A percentile compares a stretch with the other conserved stretches of the same genome.
phyloP scores from a whole-genome alignment of 352 stramenopile species.

The Sclerospora graminicola region DNA sequence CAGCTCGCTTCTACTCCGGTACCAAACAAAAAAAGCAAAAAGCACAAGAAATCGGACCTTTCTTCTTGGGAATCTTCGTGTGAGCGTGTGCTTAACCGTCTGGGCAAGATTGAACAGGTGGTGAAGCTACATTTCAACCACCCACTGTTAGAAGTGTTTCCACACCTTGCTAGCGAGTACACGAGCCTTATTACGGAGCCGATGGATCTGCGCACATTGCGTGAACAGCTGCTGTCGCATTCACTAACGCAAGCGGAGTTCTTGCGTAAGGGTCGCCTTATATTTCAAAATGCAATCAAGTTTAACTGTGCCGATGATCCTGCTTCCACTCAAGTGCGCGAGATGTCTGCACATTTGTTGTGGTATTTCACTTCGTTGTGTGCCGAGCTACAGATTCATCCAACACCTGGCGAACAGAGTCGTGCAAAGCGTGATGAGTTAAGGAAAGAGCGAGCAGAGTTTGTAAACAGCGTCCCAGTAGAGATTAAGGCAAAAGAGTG shows the following conservation, averaged over 20 bases:
- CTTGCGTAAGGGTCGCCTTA: constrained; percentile 54
- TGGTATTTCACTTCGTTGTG: constrained; percentile 85
- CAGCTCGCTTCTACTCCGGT: constrained; percentile 16
- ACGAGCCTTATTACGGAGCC: constrained; percentile 51
- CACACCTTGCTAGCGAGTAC: constrained; percentile 60
- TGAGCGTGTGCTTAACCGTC: constrained; percentile 58
- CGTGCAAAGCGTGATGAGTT: constrained; percentile 31
- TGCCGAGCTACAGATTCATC: constrained; percentile 40
- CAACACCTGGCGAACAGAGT: constrained; percentile 15
- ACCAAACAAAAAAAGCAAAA: constrained; percentile 51
- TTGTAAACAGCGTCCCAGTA: constrained; percentile 43
- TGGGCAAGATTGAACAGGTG: constrained; percentile 75
- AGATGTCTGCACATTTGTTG: constrained; percentile 66
- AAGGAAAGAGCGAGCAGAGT: constrained; percentile 36
- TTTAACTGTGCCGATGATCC: constrained; percentile 73
- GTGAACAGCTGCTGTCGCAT: constrained; percentile 52
- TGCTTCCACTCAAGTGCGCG: constrained; percentile 63
- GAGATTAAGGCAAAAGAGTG: constrained; percentile 79
- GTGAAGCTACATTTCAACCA: constrained; percentile 72
- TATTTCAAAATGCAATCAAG: constrained; percentile 75
- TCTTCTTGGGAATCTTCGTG: constrained; percentile 54
- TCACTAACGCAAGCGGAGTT: constrained; percentile 42
- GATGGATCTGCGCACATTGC: constrained; percentile 73
- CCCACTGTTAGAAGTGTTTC: constrained; percentile 64
- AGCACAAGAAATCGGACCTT: constrained; percentile 72